Evolutionary conservation across 192 early-diverging fungal species (phyloP), one percentile per base, ranked within the genome.

Genomic region (Coemansia sp.): DNA sequence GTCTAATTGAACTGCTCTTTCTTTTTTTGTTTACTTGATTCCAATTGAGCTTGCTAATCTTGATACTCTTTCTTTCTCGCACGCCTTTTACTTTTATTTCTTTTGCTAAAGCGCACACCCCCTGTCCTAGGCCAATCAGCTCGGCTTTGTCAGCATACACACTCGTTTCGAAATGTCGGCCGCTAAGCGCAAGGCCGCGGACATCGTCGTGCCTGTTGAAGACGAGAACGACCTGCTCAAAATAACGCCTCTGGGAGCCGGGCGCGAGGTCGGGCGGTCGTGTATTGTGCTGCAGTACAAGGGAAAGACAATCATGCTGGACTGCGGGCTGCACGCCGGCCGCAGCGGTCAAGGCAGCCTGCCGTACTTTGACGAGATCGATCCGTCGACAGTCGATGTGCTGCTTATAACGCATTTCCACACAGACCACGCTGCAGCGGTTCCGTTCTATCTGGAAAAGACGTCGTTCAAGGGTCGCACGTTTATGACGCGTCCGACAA

Each of bases 401-500:
- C 83, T 98, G 45, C 85, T 98, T 48, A 87, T 99, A 50, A 98
- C 89, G n/a, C 96, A 76, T 82, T 99, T 99, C 61, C 97, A 99
- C 74, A 86, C 96, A 54, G 97, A 99, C 78, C 97, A 99, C 73
- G 95, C 94, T 5, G 96, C 94, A 18, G 91, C 92, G 16, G 86
- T 99, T 5, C 97, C 97, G 56, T 98, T 97, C 73, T 93, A 96
- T 62, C 90, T 96, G 82, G 94, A 98, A 83, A 96, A 92, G 89
- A 99, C 97, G 22, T 88, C 90, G 14, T 99, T 99, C 80, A 91
- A 91, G 64, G 97, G 97, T 29, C 89, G 94, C 38, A 92, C 96
- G 4, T 99, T 96, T 75, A 99, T 99, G 97, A 99, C 97, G 6
- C 96, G 98, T 75, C 95, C 97, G 16, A 99, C 97, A 48, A 95